Evolutionary conservation across 2,329 filamentous ascomycete species (phyloP).

Genomic region (Cladosporium sp.): DNA sequence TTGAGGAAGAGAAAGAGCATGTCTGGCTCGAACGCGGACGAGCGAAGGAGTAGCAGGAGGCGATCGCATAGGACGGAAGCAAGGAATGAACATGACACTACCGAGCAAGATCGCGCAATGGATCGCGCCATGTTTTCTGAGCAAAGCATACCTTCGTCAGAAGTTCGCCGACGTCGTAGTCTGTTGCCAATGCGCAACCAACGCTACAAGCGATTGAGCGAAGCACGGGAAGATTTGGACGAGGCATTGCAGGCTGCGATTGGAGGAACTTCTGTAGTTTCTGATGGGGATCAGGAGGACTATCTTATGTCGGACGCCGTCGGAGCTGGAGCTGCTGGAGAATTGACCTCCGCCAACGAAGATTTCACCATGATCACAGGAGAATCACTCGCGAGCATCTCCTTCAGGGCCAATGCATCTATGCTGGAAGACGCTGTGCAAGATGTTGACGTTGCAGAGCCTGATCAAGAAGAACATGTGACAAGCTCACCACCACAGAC

Average conservation of each 20-base stretch:
- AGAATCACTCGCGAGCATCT: slow-evolving; percentile 39
- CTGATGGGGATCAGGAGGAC: not conserved
- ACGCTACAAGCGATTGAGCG: slow-evolving; percentile 23
- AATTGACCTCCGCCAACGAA: slow-evolving; percentile 46
- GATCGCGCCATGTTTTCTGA: not conserved
- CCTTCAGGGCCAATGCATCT: slow-evolving; percentile 19
- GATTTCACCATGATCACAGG: slow-evolving; percentile 50
- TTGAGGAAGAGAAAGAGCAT: slow-evolving; percentile 29
- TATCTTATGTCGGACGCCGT: not conserved
- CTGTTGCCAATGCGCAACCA: slow-evolving; percentile 11
- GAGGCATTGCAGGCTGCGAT: slow-evolving; percentile 27
- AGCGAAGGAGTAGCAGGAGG: not conserved
- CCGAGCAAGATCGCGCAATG: not conserved
- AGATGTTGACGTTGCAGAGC: not conserved
- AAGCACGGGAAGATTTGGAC: slow-evolving; percentile 29
- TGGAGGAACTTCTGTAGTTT: not conserved
- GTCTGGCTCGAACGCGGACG: slow-evolving; percentile 14
- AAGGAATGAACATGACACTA: not conserved
- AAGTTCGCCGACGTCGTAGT: slow-evolving; percentile 2
- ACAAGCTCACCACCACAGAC: slow-evolving; percentile 29
- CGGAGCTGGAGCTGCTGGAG: slow-evolving; percentile 27
- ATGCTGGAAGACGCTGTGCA: slow-evolving; percentile 1
- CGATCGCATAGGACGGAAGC: not conserved
- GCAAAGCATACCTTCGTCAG: slow-evolving; percentile 7
- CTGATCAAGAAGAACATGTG: slow-evolving; percentile 17